Percentiles rank a stretch among this genome's conserved stretches.
Conservation (phyloP, 257 asterid species). For the Gardenia jasminoides region DNA sequence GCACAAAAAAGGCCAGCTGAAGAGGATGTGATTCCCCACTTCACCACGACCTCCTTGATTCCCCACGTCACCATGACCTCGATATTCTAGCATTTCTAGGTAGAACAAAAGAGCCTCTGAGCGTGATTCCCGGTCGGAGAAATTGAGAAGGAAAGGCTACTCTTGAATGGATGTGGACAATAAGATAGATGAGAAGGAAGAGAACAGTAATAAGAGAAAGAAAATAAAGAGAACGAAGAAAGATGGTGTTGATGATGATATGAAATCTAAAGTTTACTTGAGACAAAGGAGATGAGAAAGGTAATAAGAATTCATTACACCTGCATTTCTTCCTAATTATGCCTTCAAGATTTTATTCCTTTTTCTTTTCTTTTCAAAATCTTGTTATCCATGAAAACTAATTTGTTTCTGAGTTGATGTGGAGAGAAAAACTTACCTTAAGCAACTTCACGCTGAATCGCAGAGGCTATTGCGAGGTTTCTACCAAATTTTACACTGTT, state of each 20-base stretch:
- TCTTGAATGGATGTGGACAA: slow-evolving; percentile 8
- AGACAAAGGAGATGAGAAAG: slow-evolving; percentile 59
- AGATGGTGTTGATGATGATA: slow-evolving; percentile 23
- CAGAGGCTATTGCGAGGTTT: too few species aligned
- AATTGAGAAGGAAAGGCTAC: slow-evolving; percentile 20
- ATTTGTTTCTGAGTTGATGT: slow-evolving; percentile 12
- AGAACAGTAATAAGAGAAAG: slow-evolving; percentile 30
- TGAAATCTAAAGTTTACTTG: slow-evolving; percentile 25
- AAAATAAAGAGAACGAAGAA: slow-evolving; percentile 41
- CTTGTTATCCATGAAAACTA: neutral
- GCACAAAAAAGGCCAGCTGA: too few species aligned
- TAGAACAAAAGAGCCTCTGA: too few species aligned
- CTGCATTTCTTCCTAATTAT: too few species aligned
- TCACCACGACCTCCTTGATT: too few species aligned
- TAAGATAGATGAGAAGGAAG: slow-evolving; percentile 10
- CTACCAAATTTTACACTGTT: too few species aligned
- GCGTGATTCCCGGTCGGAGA: slow-evolving; percentile 18
- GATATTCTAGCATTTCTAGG: too few species aligned
- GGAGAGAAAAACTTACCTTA: slow-evolving; percentile 62
- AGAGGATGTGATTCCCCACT: too few species aligned
- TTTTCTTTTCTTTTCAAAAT: neutral
- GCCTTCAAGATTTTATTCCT: neutral
- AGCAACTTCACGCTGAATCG: too few species aligned
- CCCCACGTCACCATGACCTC: too few species aligned
- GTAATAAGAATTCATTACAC: too few species aligned